A percentile compares a stretch with the other conserved stretches of the same genome.
phyloP scores from a whole-genome alignment of 352 stramenopile genomes.

The Phytophthora kernoviae region DNA sequence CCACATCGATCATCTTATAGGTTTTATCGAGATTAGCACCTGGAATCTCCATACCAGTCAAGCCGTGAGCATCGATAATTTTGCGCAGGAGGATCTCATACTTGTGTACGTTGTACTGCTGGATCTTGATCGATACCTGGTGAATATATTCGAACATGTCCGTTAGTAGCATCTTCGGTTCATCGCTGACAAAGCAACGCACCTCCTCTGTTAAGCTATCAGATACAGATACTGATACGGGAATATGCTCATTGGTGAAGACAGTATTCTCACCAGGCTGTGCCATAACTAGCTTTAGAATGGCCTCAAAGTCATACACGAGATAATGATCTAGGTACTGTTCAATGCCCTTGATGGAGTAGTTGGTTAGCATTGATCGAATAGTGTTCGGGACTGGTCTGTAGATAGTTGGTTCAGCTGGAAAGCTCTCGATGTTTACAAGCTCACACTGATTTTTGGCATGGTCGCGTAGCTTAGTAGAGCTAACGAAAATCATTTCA shows the following conservation, averaged over 20 bases:
- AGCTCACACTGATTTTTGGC: not conserved
- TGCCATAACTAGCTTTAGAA: too few species aligned
- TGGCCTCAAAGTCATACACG: too few species aligned
- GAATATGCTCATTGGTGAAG: not conserved
- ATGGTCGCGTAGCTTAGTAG: not conserved
- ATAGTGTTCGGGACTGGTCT: not conserved
- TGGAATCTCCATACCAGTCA: not conserved
- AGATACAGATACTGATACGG: not conserved
- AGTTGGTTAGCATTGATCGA: not conserved
- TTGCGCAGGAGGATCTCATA: not conserved
- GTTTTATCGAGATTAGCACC: not conserved
- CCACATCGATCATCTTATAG: not conserved
- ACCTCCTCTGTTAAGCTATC: not conserved
- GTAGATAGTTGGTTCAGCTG: not conserved
- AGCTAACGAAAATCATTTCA: not conserved
- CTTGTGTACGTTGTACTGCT: not conserved
- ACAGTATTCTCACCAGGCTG: not conserved
- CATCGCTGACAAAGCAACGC: not conserved
- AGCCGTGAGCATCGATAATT: not conserved
- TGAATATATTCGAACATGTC: not conserved
- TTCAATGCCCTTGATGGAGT: not conserved
- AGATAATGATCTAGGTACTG: too few species aligned
- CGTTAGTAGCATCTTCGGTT: not conserved
- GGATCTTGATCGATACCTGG: not conserved
- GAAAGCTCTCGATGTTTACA: not conserved